Conservation (phyloP, 352 stramenopile genomes). For the Aphanomyces cochlioides region DNA sequence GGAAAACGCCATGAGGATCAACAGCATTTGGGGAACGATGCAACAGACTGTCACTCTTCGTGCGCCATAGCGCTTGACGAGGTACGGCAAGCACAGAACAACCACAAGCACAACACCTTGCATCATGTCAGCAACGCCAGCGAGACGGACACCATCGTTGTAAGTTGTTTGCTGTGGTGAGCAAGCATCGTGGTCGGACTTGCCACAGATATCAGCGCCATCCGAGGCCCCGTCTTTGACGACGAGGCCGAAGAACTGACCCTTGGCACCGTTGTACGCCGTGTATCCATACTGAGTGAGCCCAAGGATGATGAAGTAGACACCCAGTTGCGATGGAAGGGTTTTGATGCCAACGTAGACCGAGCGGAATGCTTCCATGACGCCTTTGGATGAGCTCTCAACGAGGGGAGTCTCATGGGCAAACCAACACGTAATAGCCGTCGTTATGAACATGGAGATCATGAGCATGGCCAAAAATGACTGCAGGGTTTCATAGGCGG, state of each 20-base stretch:
- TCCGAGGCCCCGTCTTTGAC: constrained; percentile 48
- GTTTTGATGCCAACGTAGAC: constrained; percentile 45
- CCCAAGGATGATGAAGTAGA: constrained; percentile 59
- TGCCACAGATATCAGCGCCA: constrained; percentile 42
- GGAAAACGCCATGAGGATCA: constrained; percentile 15
- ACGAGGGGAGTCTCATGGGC: constrained; percentile 39
- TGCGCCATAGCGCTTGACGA: neutral
- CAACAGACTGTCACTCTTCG: neutral
- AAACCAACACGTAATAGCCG: constrained; percentile 51
- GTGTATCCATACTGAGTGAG: constrained; percentile 55
- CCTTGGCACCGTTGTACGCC: constrained; percentile 60
- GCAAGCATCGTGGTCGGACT: constrained; percentile 25
- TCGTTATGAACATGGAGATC: constrained; percentile 55
- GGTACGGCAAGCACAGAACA: neutral
- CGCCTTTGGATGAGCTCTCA: neutral
- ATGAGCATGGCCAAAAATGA: constrained; percentile 72
- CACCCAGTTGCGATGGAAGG: constrained; percentile 38
- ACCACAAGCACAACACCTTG: neutral
- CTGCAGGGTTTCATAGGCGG: constrained; percentile 54
- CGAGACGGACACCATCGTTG: constrained; percentile 46
- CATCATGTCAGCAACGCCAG: neutral
- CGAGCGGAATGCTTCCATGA: constrained; percentile 44
- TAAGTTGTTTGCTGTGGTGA: constrained; percentile 39
- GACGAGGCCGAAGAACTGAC: constrained; percentile 57
- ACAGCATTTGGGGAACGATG: constrained; percentile 1